Percentiles rank a stretch among this genome's conserved stretches.
Conservation (phyloP, 78 protist genomes). For the Speleostelium caveatum region DNA sequence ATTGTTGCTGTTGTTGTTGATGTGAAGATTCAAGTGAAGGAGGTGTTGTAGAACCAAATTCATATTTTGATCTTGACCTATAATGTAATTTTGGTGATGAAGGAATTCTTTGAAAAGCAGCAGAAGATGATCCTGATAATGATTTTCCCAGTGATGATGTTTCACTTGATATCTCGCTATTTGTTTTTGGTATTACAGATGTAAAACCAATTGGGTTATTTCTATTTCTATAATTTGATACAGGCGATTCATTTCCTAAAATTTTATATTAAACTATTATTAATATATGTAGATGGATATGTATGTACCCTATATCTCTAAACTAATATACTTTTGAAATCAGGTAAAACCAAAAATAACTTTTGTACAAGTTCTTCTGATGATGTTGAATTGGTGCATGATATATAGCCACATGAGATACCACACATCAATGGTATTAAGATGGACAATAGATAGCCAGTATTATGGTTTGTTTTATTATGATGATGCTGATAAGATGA, state of each 20-base stretch:
- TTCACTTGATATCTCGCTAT: too few species aligned
- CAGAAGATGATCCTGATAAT: too few species aligned
- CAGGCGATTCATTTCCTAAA: too few species aligned
- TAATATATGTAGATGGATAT: too few species aligned
- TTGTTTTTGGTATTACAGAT: too few species aligned
- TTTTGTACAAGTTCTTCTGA: constrained; percentile 67
- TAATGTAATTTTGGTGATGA: too few species aligned
- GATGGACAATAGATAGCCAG: constrained; percentile 6
- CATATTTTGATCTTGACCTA: not conserved
- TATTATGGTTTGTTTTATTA: not conserved
- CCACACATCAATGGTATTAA: constrained; percentile 61
- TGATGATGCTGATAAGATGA: not conserved
- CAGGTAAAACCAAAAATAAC: constrained; percentile 36
- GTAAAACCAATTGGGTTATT: not conserved
- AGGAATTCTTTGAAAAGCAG: too few species aligned
- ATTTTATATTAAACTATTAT: too few species aligned
- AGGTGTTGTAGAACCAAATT: not conserved
- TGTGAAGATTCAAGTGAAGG: not conserved
- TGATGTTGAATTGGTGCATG: constrained; percentile 38
- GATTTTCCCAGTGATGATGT: too few species aligned
- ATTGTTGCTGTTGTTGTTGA: constrained; percentile 11
- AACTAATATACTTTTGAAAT: too few species aligned
- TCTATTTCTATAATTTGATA: not conserved
- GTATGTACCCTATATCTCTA: too few species aligned
- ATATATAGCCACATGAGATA: constrained; percentile 41